Conservation (phyloP, 352 stramenopile species). For the Phytophthora macrochlamydospora region DNA sequence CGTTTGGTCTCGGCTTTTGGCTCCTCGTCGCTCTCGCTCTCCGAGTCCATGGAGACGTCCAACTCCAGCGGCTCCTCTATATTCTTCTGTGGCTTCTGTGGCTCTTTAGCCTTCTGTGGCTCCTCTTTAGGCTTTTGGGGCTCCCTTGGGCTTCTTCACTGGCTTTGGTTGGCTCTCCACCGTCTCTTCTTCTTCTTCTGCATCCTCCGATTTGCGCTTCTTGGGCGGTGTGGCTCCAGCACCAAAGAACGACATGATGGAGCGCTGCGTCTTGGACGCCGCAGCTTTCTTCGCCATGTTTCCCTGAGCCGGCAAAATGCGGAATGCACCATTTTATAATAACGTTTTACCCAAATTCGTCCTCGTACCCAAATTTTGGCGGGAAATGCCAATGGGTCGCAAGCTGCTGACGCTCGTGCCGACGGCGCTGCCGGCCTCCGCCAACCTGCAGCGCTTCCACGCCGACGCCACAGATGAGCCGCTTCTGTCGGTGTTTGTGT, state of each 20-base stretch:
- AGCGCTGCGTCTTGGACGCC: constrained; percentile 51
- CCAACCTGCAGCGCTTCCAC: constrained; percentile 69
- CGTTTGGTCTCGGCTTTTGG: constrained; percentile 44
- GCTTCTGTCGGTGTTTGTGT: constrained; percentile 55
- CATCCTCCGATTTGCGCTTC: constrained; percentile 30
- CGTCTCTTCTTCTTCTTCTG: constrained; percentile 12
- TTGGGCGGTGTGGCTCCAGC: constrained; percentile 23
- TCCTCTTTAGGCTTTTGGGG: constrained; percentile 12
- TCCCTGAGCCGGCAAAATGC: too few relatives aligned
- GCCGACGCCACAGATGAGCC: constrained; percentile 57
- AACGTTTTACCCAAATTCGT: neutral
- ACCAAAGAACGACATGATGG: constrained; percentile 77
- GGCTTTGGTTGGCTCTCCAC: constrained; percentile 4
- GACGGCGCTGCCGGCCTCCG: constrained; percentile 30
- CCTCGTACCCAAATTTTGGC: constrained; percentile 16
- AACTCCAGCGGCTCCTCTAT: constrained; percentile 30
- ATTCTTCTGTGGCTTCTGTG: constrained; percentile 17
- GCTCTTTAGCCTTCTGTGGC: constrained; percentile 9
- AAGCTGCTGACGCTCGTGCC: constrained; percentile 62
- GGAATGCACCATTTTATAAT: too few relatives aligned
- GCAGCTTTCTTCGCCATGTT: constrained; percentile 39
- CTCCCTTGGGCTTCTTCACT: constrained; percentile 27
- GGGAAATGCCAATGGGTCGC: constrained; percentile 42
- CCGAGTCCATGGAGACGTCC: constrained; percentile 30
- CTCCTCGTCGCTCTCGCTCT: constrained; percentile 29